Evolutionary conservation across 306 rosid genomes (phyloP), one percentile per base, ranked within the genome.

Genomic region (Malus sieversii): DNA sequence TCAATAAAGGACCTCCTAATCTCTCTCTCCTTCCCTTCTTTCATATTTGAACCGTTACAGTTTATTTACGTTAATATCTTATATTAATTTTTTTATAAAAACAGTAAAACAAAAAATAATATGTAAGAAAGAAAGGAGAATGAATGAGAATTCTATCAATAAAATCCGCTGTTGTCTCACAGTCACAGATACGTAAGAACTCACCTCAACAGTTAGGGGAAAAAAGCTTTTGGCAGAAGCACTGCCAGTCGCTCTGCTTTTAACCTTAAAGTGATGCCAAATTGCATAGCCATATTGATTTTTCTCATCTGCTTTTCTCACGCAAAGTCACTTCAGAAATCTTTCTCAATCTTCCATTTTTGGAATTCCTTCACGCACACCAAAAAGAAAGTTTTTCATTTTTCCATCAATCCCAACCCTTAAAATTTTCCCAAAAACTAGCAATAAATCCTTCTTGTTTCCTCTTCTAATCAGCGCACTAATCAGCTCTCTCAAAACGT

Each of bases 241-340:
- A 60, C 65, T 4, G 15, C 32, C 35, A 25, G 66, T 25, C 29
- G 22, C 29, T 16, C 1, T 57, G 29, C 29, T 9, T 22, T 10
- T 57, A 13, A 13, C 29, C 22, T 14, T 9, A 9, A 57, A 57
- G 3, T 57, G 13, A n/a, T 57, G 62, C 29, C 20, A 16, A 51
- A 5, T 51, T 51, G 55, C 55, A 48, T 14, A 15, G 55, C 20
- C 53, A 48, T 48, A 5, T 15, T 48, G 55, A 48, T 5, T 6
- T 16, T 46, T 51, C 53, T 15, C 20, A 51, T 8, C 20, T 5
- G 8, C 55, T 73, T 74, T 29, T 19, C n/a, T 27, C 69, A 46
- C 25, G 82, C 71, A 48, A 53, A 18, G 81, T 81, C 85, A 71
- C 68, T n/a, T 81, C 85, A 75, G 15, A 32, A 60, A 66, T 78